Conservation (phyloP, 345 rosid genomes). For the Zanthoxylum bungeanum region DNA sequence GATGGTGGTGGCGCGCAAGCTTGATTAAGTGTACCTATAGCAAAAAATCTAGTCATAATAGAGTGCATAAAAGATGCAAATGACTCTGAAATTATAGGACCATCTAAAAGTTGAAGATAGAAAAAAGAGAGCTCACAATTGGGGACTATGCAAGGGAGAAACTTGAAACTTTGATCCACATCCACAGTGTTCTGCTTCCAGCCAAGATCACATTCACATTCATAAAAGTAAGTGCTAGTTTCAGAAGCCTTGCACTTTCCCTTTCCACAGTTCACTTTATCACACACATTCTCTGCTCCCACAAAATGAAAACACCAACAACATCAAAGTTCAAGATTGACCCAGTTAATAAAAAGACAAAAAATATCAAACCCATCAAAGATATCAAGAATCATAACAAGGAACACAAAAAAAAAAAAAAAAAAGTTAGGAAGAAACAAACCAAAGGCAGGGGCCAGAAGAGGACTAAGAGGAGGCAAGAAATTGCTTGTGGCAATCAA, state of each 20-base stretch:
- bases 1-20: conserved; percentile 47
- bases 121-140: conserved; percentile 51
- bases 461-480: conserved; percentile 26
- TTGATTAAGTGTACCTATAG: conserved; percentile 62
- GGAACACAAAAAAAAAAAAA: background rate
- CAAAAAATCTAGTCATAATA: background rate
- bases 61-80: background rate
- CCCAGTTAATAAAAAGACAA: conserved; percentile 4
- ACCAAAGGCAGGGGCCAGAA: conserved; percentile 28
- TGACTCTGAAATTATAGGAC: background rate
- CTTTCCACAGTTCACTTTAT: conserved; percentile 9
- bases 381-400: background rate
- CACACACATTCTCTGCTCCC: conserved; percentile 11
- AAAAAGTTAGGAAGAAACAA: background rate
- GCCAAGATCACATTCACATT: conserved; percentile 67
- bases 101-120: background rate
- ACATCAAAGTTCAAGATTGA: background rate
- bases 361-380: background rate
- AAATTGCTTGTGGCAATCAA: conserved; percentile 14
- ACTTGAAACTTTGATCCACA: conserved; percentile 34
- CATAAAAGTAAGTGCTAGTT: conserved; percentile 5
- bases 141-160: conserved; percentile 85
- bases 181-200: conserved; percentile 54
- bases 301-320: background rate
- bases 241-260: conserved; percentile 13